Percentiles rank a stretch among this genome's conserved stretches.
These are phyloP conservation scores for Alternaria novae-zelandiae DNA, from an alignment of 2,329 filamentous ascomycete species.

Conservation along the genomic window DNA sequence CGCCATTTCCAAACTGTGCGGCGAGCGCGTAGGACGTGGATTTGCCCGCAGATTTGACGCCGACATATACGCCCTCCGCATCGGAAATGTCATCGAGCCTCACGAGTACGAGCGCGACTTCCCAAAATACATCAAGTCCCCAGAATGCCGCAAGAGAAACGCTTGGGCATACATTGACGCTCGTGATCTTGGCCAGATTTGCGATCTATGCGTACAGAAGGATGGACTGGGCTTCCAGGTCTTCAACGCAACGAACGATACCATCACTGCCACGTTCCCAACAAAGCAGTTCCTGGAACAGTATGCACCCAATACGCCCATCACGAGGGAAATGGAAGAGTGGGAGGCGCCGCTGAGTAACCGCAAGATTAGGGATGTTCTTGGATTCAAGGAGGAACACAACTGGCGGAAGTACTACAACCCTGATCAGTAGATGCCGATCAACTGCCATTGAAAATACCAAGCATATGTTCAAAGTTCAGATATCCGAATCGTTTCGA, in stretches of 20 bases:
- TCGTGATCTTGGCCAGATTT: conserved; percentile 67
- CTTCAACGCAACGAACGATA: conserved; percentile 70
- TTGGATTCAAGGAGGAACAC: conserved; percentile 66
- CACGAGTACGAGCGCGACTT: conserved; percentile 66
- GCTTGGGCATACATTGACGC: conserved; percentile 70
- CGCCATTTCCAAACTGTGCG: conserved; percentile 65
- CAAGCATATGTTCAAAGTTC: background rate
- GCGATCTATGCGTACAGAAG: conserved; percentile 60
- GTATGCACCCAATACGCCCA: conserved; percentile 56
- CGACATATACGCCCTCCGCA: conserved; percentile 67
- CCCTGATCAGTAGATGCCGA: conserved; percentile 18
- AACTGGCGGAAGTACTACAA: conserved; percentile 62
- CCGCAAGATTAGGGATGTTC: conserved; percentile 63
- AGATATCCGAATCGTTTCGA: background rate
- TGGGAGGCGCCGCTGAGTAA: conserved; percentile 68
- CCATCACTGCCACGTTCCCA: conserved; percentile 61
- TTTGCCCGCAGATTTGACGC: conserved; percentile 62
- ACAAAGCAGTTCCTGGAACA: conserved; percentile 61
- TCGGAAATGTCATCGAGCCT: conserved; percentile 67
- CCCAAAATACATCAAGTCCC: conserved; percentile 57
- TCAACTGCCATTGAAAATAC: too few relatives aligned
- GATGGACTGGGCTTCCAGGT: conserved; percentile 66
- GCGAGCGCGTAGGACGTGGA: conserved; percentile 63
- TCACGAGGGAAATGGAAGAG: conserved; percentile 63
- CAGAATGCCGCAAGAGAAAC: conserved; percentile 61